phyloP scores from a whole-genome alignment of 371 early-diverging fungal genomes.

The Mucor circinelloides region DNA sequence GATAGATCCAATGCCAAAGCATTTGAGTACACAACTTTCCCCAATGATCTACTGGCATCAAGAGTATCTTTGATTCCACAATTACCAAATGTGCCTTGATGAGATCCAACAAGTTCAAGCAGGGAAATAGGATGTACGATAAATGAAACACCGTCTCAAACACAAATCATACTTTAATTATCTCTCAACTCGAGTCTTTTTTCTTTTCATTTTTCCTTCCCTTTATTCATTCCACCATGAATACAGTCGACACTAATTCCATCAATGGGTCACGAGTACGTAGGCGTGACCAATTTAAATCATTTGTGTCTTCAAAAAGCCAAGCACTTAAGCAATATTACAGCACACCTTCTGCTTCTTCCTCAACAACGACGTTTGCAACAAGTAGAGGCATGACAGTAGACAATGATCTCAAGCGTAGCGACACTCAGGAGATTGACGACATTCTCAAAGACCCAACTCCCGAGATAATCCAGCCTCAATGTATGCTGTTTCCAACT shows the following conservation, averaged over 20 bases:
- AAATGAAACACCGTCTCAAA: not conserved
- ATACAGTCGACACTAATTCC: not conserved
- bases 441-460: constrained; percentile 19
- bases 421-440: constrained; percentile 27
- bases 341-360: not conserved
- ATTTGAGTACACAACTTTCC: too few species aligned
- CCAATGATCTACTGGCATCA: too few species aligned
- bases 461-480: constrained; percentile 30
- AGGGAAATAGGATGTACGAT: too few species aligned
- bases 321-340: constrained; percentile 25
- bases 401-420: constrained; percentile 9
- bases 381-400: not conserved
- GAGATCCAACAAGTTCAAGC: too few species aligned
- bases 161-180: not conserved
- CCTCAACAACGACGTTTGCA: not conserved
- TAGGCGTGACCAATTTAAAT: constrained; percentile 28
- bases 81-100: too few species aligned
- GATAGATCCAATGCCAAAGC: too few species aligned
- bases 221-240: not conserved
- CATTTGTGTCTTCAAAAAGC: constrained; percentile 26
- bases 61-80: too few species aligned
- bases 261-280: not conserved
- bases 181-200: not conserved
- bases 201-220: not conserved
- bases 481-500: constrained; percentile 47